Percentiles rank a stretch among this genome's conserved stretches.
Evolutionary conservation across 129 eudicot species (phyloP).

Genomic region (Tagetes erecta): DNA sequence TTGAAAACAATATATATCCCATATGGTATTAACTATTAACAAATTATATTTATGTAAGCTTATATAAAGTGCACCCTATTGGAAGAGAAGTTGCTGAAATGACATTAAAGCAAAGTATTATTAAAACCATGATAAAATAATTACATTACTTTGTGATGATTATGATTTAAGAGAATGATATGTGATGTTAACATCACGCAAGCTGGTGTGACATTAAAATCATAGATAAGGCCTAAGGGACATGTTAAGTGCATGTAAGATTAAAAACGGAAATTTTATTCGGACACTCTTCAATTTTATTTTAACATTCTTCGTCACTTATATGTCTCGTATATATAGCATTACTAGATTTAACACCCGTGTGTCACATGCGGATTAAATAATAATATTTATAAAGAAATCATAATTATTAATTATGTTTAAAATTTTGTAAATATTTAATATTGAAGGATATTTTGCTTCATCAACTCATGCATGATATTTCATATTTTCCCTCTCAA

Average conservation of each 20-base stretch:
- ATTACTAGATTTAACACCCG: too few relatives aligned
- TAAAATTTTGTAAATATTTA: too few relatives aligned
- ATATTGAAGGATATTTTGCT: too few relatives aligned
- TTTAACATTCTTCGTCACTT: too few relatives aligned
- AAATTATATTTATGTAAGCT: neutral
- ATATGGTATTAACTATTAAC: neutral
- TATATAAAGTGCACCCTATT: neutral
- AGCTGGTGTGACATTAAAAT: neutral
- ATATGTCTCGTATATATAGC: too few relatives aligned
- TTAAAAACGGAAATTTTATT: too few relatives aligned
- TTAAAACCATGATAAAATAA: neutral
- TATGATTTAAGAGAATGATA: neutral
- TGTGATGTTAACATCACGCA: slow-evolving; percentile 3
- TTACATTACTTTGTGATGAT: slow-evolving; percentile 2
- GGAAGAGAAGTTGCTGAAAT: slow-evolving; percentile 7
- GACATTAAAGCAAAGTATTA: slow-evolving; percentile 3
- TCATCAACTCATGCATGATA: too few relatives aligned
- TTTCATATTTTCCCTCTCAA: too few relatives aligned
- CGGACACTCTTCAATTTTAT: too few relatives aligned
- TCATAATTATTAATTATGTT: too few relatives aligned
- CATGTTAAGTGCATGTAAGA: neutral
- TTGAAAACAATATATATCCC: neutral
- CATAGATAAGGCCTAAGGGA: neutral
- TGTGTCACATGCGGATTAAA: too few relatives aligned
- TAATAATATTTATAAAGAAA: too few relatives aligned